Percentiles rank a stretch among this genome's conserved stretches.
Conservation (phyloP, 139 green algal genomes). For the Monoraphidium neglectum region DNA sequence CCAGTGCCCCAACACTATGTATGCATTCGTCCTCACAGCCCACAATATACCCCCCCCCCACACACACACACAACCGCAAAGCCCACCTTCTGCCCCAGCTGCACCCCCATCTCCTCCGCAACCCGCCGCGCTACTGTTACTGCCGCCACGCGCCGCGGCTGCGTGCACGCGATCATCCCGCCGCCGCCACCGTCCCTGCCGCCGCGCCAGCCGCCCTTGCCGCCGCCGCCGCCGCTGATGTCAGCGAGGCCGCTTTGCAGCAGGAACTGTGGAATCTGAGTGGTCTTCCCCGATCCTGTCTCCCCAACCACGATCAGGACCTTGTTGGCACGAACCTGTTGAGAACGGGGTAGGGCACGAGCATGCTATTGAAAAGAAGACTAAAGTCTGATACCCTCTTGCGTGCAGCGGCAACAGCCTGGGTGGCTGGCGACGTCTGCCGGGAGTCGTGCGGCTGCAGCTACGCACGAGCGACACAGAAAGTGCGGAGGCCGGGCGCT, state of each 20-base stretch:
- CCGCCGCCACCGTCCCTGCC: not conserved
- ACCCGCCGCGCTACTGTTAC: slow-evolving; percentile 87
- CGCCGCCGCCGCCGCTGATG: not conserved
- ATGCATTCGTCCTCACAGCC: not conserved
- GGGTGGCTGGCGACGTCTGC: too few species aligned
- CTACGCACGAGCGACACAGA: too few species aligned
- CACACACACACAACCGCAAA: slow-evolving; percentile 18
- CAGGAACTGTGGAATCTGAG: slow-evolving; percentile 83
- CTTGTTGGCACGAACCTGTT: slow-evolving; percentile 47
- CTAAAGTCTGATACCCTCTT: too few species aligned
- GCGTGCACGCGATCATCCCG: slow-evolving; percentile 80
- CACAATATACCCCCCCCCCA: too few species aligned
- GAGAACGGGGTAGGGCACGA: too few species aligned
- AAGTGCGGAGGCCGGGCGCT: too few species aligned
- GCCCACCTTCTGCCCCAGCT: slow-evolving; percentile 78
- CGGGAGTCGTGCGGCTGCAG: too few species aligned
- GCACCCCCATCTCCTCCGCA: slow-evolving; percentile 78
- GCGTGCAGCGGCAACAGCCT: too few species aligned
- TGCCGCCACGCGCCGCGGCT: slow-evolving; percentile 87
- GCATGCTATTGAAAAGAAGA: too few species aligned
- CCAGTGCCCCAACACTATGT: not conserved
- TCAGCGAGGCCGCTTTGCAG: slow-evolving; percentile 52
- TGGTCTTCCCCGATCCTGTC: slow-evolving; percentile 92
- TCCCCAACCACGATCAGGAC: slow-evolving; percentile 82
- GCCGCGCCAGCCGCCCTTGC: not conserved